Percentiles rank a stretch among this genome's conserved stretches.
phyloP scores from a whole-genome alignment of 495 filamentous ascomycete genomes.

The Penicillium mononematosum region DNA sequence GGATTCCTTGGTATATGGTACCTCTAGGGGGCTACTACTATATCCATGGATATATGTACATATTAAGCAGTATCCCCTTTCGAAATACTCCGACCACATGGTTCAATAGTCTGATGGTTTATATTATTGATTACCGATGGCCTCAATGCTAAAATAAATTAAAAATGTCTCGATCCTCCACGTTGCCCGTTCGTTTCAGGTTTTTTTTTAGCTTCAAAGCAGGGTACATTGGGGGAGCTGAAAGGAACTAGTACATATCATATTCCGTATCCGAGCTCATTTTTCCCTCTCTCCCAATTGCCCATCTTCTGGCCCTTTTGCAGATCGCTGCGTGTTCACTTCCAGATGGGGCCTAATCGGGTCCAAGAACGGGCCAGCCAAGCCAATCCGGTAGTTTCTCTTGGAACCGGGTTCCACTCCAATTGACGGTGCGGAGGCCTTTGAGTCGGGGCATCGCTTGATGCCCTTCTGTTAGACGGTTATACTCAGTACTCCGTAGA shows the following conservation, averaged over 20 bases:
- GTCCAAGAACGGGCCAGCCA: slow-evolving; percentile 15
- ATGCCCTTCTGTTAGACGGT: neutral
- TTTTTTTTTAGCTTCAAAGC: slow-evolving; percentile 6
- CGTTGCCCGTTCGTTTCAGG: slow-evolving; percentile 18
- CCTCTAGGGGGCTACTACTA: neutral
- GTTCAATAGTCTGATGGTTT: slow-evolving; percentile 8
- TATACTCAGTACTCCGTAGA: neutral
- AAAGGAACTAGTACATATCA: neutral
- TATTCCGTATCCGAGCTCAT: neutral
- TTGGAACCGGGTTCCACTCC: slow-evolving; percentile 5
- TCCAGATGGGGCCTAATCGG: slow-evolving; percentile 9
- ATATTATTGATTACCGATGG: neutral
- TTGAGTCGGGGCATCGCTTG: neutral
- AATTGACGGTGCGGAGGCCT: neutral
- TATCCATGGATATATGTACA: neutral
- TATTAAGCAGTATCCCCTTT: neutral
- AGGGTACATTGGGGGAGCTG: neutral
- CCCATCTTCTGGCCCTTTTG: neutral
- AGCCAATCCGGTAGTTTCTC: slow-evolving; percentile 12
- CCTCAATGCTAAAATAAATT: neutral
- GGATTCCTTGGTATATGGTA: neutral
- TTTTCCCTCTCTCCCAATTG: slow-evolving; percentile 1
- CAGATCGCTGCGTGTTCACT: slow-evolving; percentile 14
- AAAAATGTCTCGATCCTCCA: neutral
- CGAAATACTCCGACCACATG: slow-evolving; percentile 12